These are phyloP conservation scores for Zizania palustris DNA, from an alignment of 202 grass and related monocot genomes.

Conservation along the genomic window DNA sequence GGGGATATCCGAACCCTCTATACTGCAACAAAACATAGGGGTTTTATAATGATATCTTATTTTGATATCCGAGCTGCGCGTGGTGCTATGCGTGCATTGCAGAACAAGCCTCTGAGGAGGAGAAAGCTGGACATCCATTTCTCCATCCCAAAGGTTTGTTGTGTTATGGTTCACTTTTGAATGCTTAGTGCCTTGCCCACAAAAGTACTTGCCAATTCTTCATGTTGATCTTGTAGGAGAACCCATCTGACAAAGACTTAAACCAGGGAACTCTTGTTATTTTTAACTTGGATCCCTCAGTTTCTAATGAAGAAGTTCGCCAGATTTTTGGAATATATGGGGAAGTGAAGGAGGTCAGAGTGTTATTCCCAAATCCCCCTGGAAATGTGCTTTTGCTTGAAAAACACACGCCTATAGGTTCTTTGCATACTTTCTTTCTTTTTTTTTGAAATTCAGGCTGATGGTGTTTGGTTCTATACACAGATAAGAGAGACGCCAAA, in stretches of 20 bases:
- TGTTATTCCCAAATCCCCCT: slow-evolving; percentile 13
- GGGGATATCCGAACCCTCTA: slow-evolving; percentile 91
- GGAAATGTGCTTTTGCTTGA: slow-evolving; percentile 17
- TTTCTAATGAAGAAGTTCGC: slow-evolving; percentile 93
- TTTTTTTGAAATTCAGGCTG: slow-evolving; percentile 26
- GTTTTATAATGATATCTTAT: slow-evolving; percentile 99
- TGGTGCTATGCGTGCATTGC: slow-evolving; percentile 82
- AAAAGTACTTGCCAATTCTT: not conserved
- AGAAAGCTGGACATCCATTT: slow-evolving; percentile 99
- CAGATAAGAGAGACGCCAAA: slow-evolving; percentile 99
- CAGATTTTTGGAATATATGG: slow-evolving; percentile 89
- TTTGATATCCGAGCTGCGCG: slow-evolving; percentile 95
- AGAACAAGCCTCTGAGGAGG: slow-evolving; percentile 86
- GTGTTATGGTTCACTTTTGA: not conserved
- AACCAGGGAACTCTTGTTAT: slow-evolving; percentile 99
- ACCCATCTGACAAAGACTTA: slow-evolving; percentile 99
- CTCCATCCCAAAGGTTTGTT: slow-evolving; percentile 90
- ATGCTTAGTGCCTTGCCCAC: not conserved
- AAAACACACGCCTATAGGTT: not conserved
- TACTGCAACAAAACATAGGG: slow-evolving; percentile 94
- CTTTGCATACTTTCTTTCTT: not conserved
- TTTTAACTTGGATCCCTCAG: slow-evolving; percentile 94
- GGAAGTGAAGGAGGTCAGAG: slow-evolving; percentile 95
- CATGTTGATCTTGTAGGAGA: slow-evolving; percentile 65
- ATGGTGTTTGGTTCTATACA: slow-evolving; percentile 23